A percentile compares a stretch with the other conserved stretches of the same genome.
Evolutionary conservation across 2,329 filamentous ascomycete species (phyloP).

Genomic region (Cryphonectria naterciae): DNA sequence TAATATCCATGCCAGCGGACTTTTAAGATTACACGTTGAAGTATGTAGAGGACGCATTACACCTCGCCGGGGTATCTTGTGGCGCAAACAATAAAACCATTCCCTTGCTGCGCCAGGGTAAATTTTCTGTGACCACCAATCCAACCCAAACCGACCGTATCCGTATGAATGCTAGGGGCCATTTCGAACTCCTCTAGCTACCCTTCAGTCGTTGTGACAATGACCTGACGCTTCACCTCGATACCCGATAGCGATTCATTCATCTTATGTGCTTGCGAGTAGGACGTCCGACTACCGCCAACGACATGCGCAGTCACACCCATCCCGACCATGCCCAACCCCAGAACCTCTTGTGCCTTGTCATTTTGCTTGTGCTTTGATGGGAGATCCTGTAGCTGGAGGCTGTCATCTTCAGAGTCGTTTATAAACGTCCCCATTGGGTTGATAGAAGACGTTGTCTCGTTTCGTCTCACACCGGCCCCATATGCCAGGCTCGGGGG

Average conservation of each 20-base stretch:
- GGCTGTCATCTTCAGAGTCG: background rate
- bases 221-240: conserved; percentile 24
- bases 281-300: background rate
- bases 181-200: background rate
- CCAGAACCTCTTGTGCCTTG: conserved; percentile 12
- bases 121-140: background rate
- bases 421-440: background rate
- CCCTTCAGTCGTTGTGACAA: conserved; percentile 13
- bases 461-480: conserved; percentile 1
- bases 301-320: conserved; percentile 24
- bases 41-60: background rate
- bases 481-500: conserved; percentile 7
- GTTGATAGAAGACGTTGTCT: background rate
- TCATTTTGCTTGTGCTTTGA: background rate
- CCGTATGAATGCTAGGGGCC: background rate
- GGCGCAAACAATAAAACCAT: background rate
- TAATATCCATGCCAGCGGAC: background rate
- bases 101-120: background rate
- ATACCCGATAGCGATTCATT: conserved; percentile 12
- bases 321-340: conserved; percentile 6
- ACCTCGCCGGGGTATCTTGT: background rate
- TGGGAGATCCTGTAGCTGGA: background rate
- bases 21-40: background rate
- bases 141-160: background rate
- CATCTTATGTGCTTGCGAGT: background rate